Percentiles rank a stretch among this genome's conserved stretches.
Conservation (phyloP, 225 moss, liverwort and hornwort genomes). For the Polytrichum formosum region DNA sequence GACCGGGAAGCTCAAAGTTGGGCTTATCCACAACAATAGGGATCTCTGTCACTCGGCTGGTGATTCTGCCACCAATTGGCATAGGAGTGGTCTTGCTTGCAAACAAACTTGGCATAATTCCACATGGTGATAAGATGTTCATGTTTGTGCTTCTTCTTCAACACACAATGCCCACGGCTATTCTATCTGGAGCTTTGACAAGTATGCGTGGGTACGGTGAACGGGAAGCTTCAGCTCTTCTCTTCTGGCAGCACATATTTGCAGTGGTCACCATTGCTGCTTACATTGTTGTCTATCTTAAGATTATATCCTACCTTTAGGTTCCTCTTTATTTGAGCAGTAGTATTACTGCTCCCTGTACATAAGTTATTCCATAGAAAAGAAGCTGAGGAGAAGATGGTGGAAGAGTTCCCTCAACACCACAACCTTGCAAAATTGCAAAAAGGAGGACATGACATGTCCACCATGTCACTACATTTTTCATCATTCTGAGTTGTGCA, state of each 20-base stretch:
- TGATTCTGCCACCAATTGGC: constrained; percentile 33
- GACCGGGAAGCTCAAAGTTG: constrained; percentile 45
- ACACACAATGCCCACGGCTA: constrained; percentile 57
- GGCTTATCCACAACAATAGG: constrained; percentile 47
- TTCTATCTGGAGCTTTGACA: constrained; percentile 55
- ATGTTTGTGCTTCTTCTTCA: constrained; percentile 56
- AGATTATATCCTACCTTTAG: constrained; percentile 16
- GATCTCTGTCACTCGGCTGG: constrained; percentile 31
- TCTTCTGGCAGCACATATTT: constrained; percentile 56
- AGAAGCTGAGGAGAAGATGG: no score
- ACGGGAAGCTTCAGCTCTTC: constrained; percentile 44
- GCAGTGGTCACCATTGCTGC: constrained; percentile 39
- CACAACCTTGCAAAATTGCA: no score
- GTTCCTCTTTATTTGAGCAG: no score
- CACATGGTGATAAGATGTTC: constrained; percentile 50
- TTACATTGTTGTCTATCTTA: constrained; percentile 41
- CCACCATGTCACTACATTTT: no score
- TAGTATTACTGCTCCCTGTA: no score
- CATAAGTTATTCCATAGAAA: no score
- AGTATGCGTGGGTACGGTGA: constrained; percentile 53
- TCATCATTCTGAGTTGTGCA: no score
- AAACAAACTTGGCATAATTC: constrained; percentile 41
- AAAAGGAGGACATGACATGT: no score
- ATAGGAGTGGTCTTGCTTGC: constrained; percentile 33
- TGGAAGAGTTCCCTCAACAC: no score